These are phyloP conservation scores for Cyamopsis tetragonoloba DNA, from an alignment of 306 rosid genomes.

Conservation along the genomic window DNA sequence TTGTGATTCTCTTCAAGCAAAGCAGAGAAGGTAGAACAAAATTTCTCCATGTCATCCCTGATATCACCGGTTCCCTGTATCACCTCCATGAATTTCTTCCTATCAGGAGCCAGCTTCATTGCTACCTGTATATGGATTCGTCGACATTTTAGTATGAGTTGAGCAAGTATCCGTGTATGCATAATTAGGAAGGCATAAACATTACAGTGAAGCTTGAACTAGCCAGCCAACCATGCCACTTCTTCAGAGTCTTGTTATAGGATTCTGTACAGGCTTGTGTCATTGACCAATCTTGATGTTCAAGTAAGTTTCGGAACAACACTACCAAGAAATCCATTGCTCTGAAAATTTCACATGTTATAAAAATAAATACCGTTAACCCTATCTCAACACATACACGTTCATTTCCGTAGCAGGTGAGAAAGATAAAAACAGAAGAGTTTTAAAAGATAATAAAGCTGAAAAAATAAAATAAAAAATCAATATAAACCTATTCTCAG, in stretches of 20 bases:
- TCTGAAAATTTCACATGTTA: conserved; percentile 44
- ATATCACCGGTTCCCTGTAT: conserved; percentile 68
- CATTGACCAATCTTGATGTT: conserved; percentile 90
- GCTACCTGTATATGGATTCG: conserved; percentile 77
- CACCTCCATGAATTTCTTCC: conserved; percentile 96
- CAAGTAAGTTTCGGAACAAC: conserved; percentile 73
- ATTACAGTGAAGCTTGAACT: conserved; percentile 92
- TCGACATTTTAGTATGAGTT: too few relatives aligned
- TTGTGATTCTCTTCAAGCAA: conserved; percentile 86
- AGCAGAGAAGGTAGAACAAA: conserved; percentile 66
- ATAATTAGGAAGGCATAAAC: too few relatives aligned
- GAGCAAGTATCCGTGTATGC: too few relatives aligned
- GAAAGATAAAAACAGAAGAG: too few relatives aligned
- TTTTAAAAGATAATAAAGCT: too few relatives aligned
- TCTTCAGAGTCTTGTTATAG: conserved; percentile 82
- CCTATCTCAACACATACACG: too few relatives aligned
- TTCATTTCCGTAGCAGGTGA: too few relatives aligned
- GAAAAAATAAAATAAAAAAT: too few relatives aligned
- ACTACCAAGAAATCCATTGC: conserved; percentile 98
- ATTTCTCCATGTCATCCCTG: conserved; percentile 63
- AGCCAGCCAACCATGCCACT: conserved; percentile 99
- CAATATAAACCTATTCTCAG: too few relatives aligned
- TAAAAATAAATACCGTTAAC: too few relatives aligned
- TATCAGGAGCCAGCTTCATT: conserved; percentile 97
- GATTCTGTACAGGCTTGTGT: conserved; percentile 88